These are phyloP conservation scores for Circinella minor DNA, from an alignment of 371 early-diverging fungal genomes.

Conservation along the genomic window DNA sequence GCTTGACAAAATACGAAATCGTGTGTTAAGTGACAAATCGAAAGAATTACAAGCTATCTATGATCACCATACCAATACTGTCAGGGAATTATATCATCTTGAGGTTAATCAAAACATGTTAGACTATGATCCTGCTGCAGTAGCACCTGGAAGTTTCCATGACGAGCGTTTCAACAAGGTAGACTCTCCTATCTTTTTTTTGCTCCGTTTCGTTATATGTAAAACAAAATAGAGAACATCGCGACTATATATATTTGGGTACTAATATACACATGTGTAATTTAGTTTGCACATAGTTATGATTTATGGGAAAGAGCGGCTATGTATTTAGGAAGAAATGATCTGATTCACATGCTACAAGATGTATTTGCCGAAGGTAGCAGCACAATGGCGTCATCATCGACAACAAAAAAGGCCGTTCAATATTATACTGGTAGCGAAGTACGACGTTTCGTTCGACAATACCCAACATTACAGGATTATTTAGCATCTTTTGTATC, in stretches of 20 bases:
- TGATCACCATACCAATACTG: conserved; percentile 53
- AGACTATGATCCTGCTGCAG: conserved; percentile 51
- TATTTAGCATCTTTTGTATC: conserved; percentile 66
- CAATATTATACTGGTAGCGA: conserved; percentile 32
- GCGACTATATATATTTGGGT: too few relatives aligned
- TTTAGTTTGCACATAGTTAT: conserved; percentile 11
- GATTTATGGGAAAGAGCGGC: conserved; percentile 12
- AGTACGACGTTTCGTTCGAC: conserved; percentile 33
- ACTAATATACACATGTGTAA: not conserved
- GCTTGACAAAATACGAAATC: conserved; percentile 38
- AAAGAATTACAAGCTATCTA: conserved; percentile 46
- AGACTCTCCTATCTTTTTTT: not conserved
- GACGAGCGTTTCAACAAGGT: conserved; percentile 61
- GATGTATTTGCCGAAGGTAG: conserved; percentile 11
- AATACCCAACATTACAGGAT: conserved; percentile 44
- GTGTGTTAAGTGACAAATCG: conserved; percentile 38
- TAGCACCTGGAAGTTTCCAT: conserved; percentile 22
- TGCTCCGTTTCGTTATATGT: not conserved
- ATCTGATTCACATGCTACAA: conserved; percentile 1
- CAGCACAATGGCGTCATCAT: not conserved
- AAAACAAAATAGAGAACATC: too few relatives aligned
- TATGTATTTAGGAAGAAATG: not conserved
- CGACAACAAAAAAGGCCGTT: not conserved
- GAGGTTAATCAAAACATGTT: conserved; percentile 59
- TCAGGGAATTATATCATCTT: conserved; percentile 64